These are phyloP conservation scores for Phragmites australis DNA, from an alignment of 176 grass and related monocot species.

Conservation along the genomic window DNA sequence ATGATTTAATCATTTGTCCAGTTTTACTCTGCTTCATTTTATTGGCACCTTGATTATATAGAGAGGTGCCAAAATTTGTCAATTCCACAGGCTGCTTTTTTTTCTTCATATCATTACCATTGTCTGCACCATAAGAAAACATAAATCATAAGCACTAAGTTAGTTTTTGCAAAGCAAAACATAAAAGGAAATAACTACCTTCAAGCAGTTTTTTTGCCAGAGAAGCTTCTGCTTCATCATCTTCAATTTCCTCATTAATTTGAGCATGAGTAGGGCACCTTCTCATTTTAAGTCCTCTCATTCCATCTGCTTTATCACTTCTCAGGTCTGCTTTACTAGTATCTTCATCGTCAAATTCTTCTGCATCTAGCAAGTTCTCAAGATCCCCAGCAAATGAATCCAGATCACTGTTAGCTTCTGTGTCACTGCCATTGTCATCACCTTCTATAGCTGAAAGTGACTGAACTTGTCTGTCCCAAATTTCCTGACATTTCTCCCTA, in stretches of 20 bases:
- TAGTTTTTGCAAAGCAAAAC: constrained; percentile 22
- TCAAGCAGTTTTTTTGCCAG: constrained; percentile 79
- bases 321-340: constrained; percentile 58
- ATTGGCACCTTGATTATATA: constrained; percentile 47
- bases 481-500: constrained; percentile 98
- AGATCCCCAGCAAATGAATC: constrained; percentile 98
- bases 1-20: constrained; percentile 54
- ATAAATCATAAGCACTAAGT: constrained; percentile 35
- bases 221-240: constrained; percentile 80
- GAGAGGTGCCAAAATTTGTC: constrained; percentile 47
- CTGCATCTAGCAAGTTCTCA: constrained; percentile 91
- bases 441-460: constrained; percentile 78
- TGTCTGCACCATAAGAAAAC: constrained; percentile 52
- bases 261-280: constrained; percentile 60
- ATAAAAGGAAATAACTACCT: constrained; percentile 51
- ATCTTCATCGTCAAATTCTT: constrained; percentile 89
- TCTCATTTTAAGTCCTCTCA: constrained; percentile 90
- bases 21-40: constrained; percentile 57
- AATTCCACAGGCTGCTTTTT: constrained; percentile 61
- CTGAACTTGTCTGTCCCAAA: constrained; percentile 96
- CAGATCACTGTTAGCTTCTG: constrained; percentile 83
- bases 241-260: constrained; percentile 83
- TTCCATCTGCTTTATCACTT: constrained; percentile 60
- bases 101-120: constrained; percentile 60
- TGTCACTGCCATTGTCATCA: constrained; percentile 81